These are phyloP conservation scores for Lichtheimia ramosa DNA, from an alignment of 371 early-diverging fungal species.

Conservation along the genomic window DNA sequence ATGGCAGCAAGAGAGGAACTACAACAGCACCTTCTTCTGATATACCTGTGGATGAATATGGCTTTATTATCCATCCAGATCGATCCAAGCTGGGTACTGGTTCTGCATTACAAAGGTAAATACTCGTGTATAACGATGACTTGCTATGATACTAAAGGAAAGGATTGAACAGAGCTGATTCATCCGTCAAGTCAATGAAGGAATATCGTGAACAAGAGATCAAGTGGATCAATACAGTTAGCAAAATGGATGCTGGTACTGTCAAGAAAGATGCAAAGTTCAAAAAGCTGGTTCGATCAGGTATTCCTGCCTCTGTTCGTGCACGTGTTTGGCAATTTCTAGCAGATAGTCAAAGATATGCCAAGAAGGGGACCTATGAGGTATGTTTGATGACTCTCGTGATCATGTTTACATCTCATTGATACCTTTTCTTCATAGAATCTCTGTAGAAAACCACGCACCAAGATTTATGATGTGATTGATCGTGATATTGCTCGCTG, in stretches of 20 bases:
- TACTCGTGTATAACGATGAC: neutral
- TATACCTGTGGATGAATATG: constrained; percentile 50
- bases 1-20: neutral
- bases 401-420: neutral
- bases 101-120: constrained; percentile 4
- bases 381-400: constrained; percentile 12
- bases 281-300: constrained; percentile 70
- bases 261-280: constrained; percentile 53
- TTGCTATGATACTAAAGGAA: neutral
- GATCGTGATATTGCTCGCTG: constrained; percentile 84
- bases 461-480: constrained; percentile 68
- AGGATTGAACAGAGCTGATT: constrained; percentile 21
- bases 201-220: constrained; percentile 51
- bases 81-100: constrained; percentile 1
- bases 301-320: constrained; percentile 76
- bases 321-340: constrained; percentile 75
- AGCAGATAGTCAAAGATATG: constrained; percentile 51
- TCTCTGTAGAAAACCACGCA: constrained; percentile 17
- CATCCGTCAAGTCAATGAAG: constrained; percentile 36
- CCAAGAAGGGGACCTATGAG: constrained; percentile 49
- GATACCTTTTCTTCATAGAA: neutral
- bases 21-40: neutral
- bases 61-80: constrained; percentile 48
- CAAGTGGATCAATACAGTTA: constrained; percentile 51
- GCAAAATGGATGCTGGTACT: constrained; percentile 43